Evolutionary conservation across 1,139 yeast species (phyloP).

Genomic region (Arxiozyma telluris): DNA sequence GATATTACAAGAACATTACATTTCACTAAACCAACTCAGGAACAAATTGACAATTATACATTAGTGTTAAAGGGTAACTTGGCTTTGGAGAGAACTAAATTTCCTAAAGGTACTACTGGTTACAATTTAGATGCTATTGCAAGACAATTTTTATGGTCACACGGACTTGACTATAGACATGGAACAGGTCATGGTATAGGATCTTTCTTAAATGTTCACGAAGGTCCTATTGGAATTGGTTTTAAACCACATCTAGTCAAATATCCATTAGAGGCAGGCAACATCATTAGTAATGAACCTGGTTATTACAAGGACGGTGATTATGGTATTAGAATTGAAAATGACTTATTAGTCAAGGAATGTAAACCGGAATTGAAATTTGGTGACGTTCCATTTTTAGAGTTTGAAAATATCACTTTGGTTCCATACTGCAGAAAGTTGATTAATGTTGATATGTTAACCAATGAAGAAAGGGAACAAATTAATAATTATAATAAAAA

Average conservation of each 20-base stretch:
- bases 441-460: conserved; percentile 51
- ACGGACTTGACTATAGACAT: conserved; percentile 86
- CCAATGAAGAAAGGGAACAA: conserved; percentile 54
- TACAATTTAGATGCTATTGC: conserved; percentile 77
- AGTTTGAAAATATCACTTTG: conserved; percentile 76
- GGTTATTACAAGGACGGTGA: conserved; percentile 90
- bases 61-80: conserved; percentile 87
- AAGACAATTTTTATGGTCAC: conserved; percentile 78
- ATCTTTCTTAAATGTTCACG: conserved; percentile 85
- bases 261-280: conserved; percentile 43
- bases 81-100: conserved; percentile 63
- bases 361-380: conserved; percentile 25
- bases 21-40: conserved; percentile 57
- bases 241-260: conserved; percentile 37
- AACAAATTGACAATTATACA: conserved; percentile 71
- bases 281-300: conserved; percentile 86
- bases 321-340: conserved; percentile 91
- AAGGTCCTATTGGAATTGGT: conserved; percentile 92
- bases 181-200: conserved; percentile 99
- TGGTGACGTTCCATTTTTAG: conserved; percentile 53
- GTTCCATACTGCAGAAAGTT: conserved; percentile 80
- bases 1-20: conserved; percentile 93
- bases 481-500: conserved; percentile 58
- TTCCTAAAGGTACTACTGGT: conserved; percentile 87
- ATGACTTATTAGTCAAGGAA: conserved; percentile 50